Evolutionary conservation across 2,329 filamentous ascomycete species (phyloP).

Genomic region (Paraphoma sp.): DNA sequence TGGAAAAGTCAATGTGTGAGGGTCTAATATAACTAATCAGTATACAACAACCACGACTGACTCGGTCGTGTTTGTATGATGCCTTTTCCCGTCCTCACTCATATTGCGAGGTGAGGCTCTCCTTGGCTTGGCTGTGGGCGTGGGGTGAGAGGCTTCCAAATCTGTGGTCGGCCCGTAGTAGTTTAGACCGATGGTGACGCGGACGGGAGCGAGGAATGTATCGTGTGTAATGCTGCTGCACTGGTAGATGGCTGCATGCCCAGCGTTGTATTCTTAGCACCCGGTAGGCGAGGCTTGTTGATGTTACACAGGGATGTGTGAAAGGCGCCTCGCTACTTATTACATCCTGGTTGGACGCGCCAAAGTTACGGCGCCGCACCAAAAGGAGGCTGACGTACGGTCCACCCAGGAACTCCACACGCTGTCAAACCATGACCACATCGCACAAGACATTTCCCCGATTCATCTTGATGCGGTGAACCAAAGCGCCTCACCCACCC

Average conservation of each 20-base stretch:
- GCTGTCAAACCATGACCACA: constrained; percentile 4
- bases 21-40: no score
- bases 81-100: no score
- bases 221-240: not conserved
- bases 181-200: not conserved
- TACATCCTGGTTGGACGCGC: not conserved
- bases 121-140: no score
- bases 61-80: no score
- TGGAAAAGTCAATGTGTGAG: no score
- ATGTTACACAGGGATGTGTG: not conserved
- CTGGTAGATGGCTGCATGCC: not conserved
- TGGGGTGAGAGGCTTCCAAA: not conserved
- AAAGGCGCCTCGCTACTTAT: not conserved
- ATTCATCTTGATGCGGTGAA: constrained; percentile 14
- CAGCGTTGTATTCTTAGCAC: constrained; percentile 1
- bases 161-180: not conserved
- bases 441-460: not conserved
- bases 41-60: no score
- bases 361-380: constrained; percentile 4
- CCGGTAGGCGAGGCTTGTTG: constrained; percentile 2
- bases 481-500: constrained; percentile 7
- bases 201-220: not conserved
- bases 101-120: no score
- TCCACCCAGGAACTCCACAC: not conserved
- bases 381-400: constrained; percentile 4